These are phyloP conservation scores for Phytophthora litchii DNA, from an alignment of 352 stramenopile species.

Conservation along the genomic window DNA sequence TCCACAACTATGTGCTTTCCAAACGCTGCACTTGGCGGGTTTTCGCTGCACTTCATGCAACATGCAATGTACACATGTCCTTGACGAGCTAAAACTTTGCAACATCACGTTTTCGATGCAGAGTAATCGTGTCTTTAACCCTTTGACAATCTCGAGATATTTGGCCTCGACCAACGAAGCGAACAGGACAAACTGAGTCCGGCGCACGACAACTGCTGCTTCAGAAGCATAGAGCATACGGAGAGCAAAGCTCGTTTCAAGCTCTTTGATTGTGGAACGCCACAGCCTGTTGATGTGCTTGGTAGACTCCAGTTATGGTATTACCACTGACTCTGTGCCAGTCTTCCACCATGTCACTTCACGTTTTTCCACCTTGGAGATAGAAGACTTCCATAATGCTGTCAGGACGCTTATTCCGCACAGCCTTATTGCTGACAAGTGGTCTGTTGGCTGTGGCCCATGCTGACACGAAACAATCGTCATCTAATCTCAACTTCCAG, in stretches of 20 bases:
- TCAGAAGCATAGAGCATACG: slow-evolving; percentile 5
- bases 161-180: slow-evolving; percentile 2
- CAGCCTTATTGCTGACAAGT: slow-evolving; percentile 22
- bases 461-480: slow-evolving; percentile 22
- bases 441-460: slow-evolving; percentile 13
- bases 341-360: slow-evolving; percentile 18
- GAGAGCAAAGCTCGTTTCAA: slow-evolving; percentile 25
- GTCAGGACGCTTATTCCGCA: slow-evolving; percentile 17
- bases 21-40: background rate
- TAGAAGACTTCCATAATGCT: slow-evolving; percentile 22
- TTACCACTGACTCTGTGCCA: slow-evolving; percentile 6
- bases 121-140: slow-evolving; percentile 13
- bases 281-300: background rate
- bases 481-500: slow-evolving; percentile 31
- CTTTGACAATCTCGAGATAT: slow-evolving; percentile 1
- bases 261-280: slow-evolving; percentile 15
- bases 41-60: background rate
- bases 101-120: slow-evolving; percentile 8
- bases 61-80: no score
- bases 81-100: slow-evolving; percentile 1
- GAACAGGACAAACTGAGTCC: background rate
- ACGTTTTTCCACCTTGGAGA: slow-evolving; percentile 14
- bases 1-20: background rate
- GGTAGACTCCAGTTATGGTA: no score
- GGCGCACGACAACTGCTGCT: background rate